phyloP scores from a whole-genome alignment of 129 eudicot species.

The Artemisia annua region DNA sequence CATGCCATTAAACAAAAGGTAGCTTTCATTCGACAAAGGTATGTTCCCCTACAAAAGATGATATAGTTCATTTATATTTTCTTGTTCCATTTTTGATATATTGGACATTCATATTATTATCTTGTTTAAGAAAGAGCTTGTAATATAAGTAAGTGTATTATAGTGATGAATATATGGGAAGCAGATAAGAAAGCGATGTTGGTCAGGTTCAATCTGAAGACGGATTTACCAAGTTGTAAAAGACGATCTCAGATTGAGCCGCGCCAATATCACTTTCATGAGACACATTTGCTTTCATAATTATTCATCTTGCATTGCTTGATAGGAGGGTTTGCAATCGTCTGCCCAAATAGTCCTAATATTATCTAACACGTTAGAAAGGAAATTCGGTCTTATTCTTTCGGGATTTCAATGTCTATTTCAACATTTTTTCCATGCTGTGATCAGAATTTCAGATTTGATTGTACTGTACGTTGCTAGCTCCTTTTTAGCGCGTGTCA shows the following conservation, averaged over 20 bases:
- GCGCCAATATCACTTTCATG: slow-evolving; percentile 91
- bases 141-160: not conserved
- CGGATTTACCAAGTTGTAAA: slow-evolving; percentile 77
- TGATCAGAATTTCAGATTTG: not conserved
- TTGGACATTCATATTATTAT: not conserved
- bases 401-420: too few relatives aligned
- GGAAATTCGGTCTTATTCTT: too few relatives aligned
- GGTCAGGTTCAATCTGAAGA: slow-evolving; percentile 99
- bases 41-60: slow-evolving; percentile 19
- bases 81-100: not conserved
- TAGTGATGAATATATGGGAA: slow-evolving; percentile 19
- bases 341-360: not conserved
- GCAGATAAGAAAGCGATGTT: slow-evolving; percentile 69
- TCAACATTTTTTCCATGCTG: not conserved
- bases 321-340: not conserved
- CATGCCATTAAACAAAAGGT: slow-evolving; percentile 21
- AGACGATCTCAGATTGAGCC: slow-evolving; percentile 98
- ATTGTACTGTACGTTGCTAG: too few relatives aligned
- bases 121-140: not conserved
- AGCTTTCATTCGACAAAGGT: slow-evolving; percentile 25
- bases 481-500: too few relatives aligned
- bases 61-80: not conserved
- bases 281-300: slow-evolving; percentile 1
- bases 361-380: not conserved
- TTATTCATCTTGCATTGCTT: slow-evolving; percentile 6